Evolutionary conservation across 805 yeast species (phyloP), one percentile per base, ranked within the genome.

Genomic region (Scheffersomyces coipomensis): DNA sequence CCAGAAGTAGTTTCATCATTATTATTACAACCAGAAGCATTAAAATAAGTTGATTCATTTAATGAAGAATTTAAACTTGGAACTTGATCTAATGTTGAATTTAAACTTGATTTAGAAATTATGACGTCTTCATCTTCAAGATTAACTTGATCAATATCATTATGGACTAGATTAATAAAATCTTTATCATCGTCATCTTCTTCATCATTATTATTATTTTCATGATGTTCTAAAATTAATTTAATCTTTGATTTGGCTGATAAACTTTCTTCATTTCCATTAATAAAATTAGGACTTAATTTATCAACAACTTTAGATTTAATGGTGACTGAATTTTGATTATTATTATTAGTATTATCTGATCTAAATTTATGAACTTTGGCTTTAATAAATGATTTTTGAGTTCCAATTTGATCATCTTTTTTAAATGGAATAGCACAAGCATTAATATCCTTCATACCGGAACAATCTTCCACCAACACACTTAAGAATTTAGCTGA

Each of bases 371-470:
- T n/a, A n/a, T n/a, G n/a, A 27, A 27, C n/a, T n/a, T 13, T 27
- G 5, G 30, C n/a, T 27, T 15, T 27, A 24, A 19, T 30, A 9
- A n/a, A 12, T 24, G 47, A 51, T 39, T 51, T 56, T 19, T 52
- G 44, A 13, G 52, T 53, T 33, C 63, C 63, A 37, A 45, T 43
- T 23, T 53, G 64, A 46, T 71, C 73, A 19, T 56, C 62, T 42
- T 73, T 73, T 51, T 68, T 73, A 53, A 73, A 73, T 3, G 79
- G 79, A 12, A 75, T 56, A 37, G 65, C 62, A 47, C 80, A 74
- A 2, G 79, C 77, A 49, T 76, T 75, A 19, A 73, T 69, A 40
- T 74, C 79, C 42, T 66, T 69, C 46, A 75, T 55, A 19, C 66
- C 47, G 22, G 66, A 61, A 55, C 79, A 76, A 45, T 75, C 79